phyloP scores from a whole-genome alignment of 306 rosid genomes.

The Casuarina equisetifolia region DNA sequence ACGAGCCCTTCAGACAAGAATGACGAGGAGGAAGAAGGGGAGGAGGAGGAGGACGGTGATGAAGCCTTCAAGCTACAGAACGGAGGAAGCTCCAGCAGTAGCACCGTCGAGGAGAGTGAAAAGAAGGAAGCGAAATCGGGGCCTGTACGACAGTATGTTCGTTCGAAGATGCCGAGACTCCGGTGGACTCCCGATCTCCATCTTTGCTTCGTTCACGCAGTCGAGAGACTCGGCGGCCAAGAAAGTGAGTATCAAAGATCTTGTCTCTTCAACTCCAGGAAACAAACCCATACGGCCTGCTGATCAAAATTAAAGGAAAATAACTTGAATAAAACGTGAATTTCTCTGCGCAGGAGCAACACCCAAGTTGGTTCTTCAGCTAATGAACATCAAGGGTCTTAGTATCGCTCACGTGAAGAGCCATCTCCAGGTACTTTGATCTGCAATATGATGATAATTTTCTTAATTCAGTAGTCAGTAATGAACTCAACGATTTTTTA shows the following conservation, averaged over 20 bases:
- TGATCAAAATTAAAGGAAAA: neutral
- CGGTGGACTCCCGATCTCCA: constrained; percentile 55
- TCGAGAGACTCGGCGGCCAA: constrained; percentile 47
- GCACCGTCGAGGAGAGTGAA: constrained; percentile 39
- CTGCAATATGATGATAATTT: neutral
- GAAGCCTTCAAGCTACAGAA: constrained; percentile 12
- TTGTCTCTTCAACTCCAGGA: neutral
- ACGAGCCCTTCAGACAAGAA: constrained; percentile 20
- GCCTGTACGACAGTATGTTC: constrained; percentile 45
- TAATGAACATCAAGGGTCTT: constrained; percentile 51
- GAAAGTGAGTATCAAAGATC: constrained; percentile 33
- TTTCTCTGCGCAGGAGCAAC: constrained; percentile 45
- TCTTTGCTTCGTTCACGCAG: constrained; percentile 45
- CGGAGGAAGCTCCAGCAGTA: constrained; percentile 36
- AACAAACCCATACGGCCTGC: neutral
- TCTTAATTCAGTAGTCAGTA: neutral
- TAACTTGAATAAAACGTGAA: neutral
- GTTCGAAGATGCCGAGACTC: constrained; percentile 47
- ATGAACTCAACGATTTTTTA: neutral
- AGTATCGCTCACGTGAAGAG: constrained; percentile 57
- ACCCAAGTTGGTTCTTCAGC: constrained; percentile 51
- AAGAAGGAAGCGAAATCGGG: constrained; percentile 35
- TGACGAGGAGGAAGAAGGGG: neutral
- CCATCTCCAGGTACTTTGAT: constrained; percentile 50
- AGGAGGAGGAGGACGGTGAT: neutral